phyloP scores from a whole-genome alignment of 2,329 filamentous ascomycete species.

The Clarireedia sp. region DNA sequence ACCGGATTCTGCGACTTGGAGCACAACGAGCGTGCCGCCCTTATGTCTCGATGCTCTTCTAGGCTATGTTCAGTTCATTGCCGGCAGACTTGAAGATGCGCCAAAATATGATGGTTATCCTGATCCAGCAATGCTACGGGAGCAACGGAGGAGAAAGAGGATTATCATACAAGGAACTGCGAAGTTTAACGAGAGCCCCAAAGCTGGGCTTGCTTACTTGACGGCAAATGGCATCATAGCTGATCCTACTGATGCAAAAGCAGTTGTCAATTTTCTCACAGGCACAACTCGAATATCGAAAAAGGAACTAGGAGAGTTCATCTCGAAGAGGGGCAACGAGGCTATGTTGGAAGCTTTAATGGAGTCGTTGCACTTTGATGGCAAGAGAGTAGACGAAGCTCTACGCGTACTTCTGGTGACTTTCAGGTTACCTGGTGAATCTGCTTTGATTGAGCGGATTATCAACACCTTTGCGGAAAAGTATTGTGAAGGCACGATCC shows the following conservation, averaged over 20 bases:
- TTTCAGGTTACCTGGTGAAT: slow-evolving; percentile 91
- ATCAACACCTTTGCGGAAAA: slow-evolving; percentile 80
- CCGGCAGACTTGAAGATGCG: slow-evolving; percentile 71
- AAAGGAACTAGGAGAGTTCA: slow-evolving; percentile 80
- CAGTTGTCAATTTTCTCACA: slow-evolving; percentile 79
- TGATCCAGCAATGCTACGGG: slow-evolving; percentile 53
- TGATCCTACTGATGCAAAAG: slow-evolving; percentile 62
- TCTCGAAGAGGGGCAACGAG: slow-evolving; percentile 87
- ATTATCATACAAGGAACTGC: slow-evolving; percentile 79
- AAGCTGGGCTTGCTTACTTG: slow-evolving; percentile 78
- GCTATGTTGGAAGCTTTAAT: slow-evolving; percentile 78
- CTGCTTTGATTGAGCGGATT: slow-evolving; percentile 86
- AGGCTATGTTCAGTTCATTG: slow-evolving; percentile 85
- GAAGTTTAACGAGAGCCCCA: slow-evolving; percentile 94
- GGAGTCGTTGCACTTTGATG: slow-evolving; percentile 77
- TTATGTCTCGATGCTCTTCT: slow-evolving; percentile 87
- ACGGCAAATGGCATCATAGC: slow-evolving; percentile 79
- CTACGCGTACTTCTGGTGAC: slow-evolving; percentile 78
- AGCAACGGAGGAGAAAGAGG: slow-evolving; percentile 73
- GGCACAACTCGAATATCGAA: slow-evolving; percentile 86
- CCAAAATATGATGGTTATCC: slow-evolving; percentile 58
- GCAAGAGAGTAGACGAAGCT: slow-evolving; percentile 83
- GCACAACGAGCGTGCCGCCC: slow-evolving; percentile 94
- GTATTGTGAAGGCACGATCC: slow-evolving; percentile 64
- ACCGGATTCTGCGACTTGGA: slow-evolving; percentile 96